A percentile compares a stretch with the other conserved stretches of the same genome.
Evolutionary conservation across 495 filamentous ascomycete genomes (phyloP).

Genomic region (Talaromyces adpressus): DNA sequence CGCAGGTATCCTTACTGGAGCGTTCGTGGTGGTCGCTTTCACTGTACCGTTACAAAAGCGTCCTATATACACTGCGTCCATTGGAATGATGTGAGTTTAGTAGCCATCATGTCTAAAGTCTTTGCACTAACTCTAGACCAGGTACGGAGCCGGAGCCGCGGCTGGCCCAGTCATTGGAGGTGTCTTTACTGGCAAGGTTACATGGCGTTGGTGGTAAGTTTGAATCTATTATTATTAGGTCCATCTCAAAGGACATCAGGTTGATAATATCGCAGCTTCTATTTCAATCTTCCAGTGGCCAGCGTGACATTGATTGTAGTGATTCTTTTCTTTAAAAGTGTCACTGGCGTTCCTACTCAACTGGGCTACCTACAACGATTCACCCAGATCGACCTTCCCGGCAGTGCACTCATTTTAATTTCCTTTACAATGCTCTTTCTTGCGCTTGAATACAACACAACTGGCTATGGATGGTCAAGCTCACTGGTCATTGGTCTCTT

Average conservation of each 20-base stretch:
- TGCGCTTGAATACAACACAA: conserved; percentile 21
- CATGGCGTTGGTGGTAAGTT: conserved; percentile 41
- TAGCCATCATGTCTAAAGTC: not conserved
- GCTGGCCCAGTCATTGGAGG: conserved; percentile 38
- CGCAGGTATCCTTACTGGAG: conserved; percentile 25
- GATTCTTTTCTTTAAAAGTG: conserved; percentile 21
- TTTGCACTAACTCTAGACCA: not conserved
- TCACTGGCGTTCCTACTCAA: not conserved
- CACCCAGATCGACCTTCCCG: conserved; percentile 29
- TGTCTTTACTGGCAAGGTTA: conserved; percentile 34
- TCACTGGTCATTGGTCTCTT: conserved; percentile 20
- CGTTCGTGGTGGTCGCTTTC: conserved; percentile 6
- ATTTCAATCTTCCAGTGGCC: conserved; percentile 31
- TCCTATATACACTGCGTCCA: conserved; percentile 6
- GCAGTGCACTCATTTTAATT: conserved; percentile 18
- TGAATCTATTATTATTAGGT: conserved; percentile 9
- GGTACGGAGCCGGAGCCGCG: conserved; percentile 23
- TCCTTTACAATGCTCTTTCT: conserved; percentile 24
- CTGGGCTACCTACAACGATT: conserved; percentile 13
- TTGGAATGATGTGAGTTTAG: conserved; percentile 5
- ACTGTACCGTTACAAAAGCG: conserved; percentile 4
- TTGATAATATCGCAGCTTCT: conserved; percentile 12
- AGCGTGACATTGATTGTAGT: conserved; percentile 22
- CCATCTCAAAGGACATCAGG: conserved; percentile 10
- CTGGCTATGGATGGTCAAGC: conserved; percentile 17